Evolutionary conservation across 305 asterid species (phyloP).

Genomic region (Solanum hybrid): DNA sequence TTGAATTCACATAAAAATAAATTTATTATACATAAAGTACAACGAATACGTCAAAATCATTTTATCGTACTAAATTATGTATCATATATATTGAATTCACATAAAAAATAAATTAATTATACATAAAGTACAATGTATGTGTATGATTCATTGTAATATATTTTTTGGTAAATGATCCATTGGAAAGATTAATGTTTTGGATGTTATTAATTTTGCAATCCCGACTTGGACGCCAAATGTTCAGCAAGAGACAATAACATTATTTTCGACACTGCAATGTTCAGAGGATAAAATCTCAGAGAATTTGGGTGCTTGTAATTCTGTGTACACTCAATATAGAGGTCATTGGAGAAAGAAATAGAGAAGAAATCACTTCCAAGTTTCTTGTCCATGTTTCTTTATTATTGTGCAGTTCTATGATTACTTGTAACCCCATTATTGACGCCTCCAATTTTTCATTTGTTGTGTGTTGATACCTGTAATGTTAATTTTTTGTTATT

Average conservation of each 20-base stretch:
- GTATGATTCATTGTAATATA: not conserved
- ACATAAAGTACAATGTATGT: not conserved
- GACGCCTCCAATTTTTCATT: not conserved
- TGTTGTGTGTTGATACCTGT: not conserved
- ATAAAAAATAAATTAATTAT: too few relatives aligned
- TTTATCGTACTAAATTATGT: not conserved
- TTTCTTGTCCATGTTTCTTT: slow-evolving; percentile 1
- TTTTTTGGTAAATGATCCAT: too few relatives aligned
- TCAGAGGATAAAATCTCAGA: too few relatives aligned
- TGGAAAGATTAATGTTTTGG: too few relatives aligned
- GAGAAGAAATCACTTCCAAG: too few relatives aligned
- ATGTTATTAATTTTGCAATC: too few relatives aligned
- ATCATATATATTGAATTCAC: not conserved
- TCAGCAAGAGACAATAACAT: too few relatives aligned
- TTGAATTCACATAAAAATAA: not conserved
- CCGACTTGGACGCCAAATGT: too few relatives aligned
- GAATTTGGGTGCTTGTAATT: too few relatives aligned
- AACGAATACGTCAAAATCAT: not conserved
- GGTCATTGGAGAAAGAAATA: too few relatives aligned
- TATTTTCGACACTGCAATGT: too few relatives aligned
- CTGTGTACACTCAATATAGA: too few relatives aligned
- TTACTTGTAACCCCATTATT: not conserved
- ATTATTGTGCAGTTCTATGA: not conserved
- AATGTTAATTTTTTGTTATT: not conserved
- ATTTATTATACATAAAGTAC: not conserved